Percentiles rank a stretch among this genome's conserved stretches.
Conservation (phyloP, 202 grass and related monocot species). For the Digitaria exilis region DNA sequence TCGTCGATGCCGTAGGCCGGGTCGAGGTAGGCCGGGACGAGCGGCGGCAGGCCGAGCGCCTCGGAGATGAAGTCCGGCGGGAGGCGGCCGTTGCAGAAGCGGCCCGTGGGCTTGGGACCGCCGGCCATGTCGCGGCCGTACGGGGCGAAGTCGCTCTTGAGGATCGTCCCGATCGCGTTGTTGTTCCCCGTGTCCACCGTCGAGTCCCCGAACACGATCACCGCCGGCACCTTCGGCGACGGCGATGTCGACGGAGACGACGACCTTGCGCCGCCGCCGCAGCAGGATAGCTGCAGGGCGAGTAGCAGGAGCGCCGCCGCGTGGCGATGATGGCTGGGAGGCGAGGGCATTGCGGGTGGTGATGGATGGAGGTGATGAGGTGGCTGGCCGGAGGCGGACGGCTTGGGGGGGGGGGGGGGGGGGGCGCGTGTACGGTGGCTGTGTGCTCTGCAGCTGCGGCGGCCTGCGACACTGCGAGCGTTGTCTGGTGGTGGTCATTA, state of each 20-base stretch:
- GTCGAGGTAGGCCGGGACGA: slow-evolving; percentile 93
- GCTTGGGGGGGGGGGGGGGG: no score
- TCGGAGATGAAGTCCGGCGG: slow-evolving; percentile 92
- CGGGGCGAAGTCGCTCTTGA: slow-evolving; percentile 85
- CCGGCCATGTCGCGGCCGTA: slow-evolving; percentile 76
- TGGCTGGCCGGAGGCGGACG: no score
- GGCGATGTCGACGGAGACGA: not conserved
- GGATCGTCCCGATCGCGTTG: slow-evolving; percentile 59
- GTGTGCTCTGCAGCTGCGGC: no score
- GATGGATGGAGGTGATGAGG: not conserved
- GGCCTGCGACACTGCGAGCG: no score
- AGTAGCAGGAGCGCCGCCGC: not conserved
- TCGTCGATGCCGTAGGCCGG: slow-evolving; percentile 69
- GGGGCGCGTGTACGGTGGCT: no score
- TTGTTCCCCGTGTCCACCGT: slow-evolving; percentile 93
- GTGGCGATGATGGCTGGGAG: not conserved
- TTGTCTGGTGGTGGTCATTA: no score
- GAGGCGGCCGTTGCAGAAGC: slow-evolving; percentile 90
- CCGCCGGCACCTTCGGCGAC: slow-evolving; percentile 48
- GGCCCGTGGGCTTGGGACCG: slow-evolving; percentile 50
- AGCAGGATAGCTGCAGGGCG: not conserved
- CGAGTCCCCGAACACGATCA: slow-evolving; percentile 97
- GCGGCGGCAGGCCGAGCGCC: slow-evolving; percentile 69
- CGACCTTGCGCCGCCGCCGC: not conserved
- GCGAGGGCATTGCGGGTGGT: not conserved